Evolutionary conservation across 306 rosid genomes (phyloP).

Genomic region (Lathyrus sativus): DNA sequence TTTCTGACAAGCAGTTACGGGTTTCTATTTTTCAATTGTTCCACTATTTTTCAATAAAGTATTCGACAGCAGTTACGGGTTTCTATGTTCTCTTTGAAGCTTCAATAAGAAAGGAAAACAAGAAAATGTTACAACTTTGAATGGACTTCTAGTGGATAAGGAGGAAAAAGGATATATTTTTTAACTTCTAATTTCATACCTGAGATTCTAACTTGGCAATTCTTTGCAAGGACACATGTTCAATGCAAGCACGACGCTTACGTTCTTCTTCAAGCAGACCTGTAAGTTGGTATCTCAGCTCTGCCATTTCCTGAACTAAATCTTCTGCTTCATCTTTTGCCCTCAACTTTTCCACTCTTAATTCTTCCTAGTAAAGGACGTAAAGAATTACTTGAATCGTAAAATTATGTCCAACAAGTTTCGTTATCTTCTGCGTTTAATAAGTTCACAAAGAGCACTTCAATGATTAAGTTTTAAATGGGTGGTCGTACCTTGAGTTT

Average conservation of each 20-base stretch:
- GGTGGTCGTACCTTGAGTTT: slow-evolving; percentile 70
- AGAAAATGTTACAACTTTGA: background rate
- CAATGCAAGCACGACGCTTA: slow-evolving; percentile 85
- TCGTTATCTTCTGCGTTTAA: slow-evolving; percentile 19
- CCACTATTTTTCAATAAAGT: slow-evolving; percentile 43
- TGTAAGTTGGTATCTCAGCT: slow-evolving; percentile 78
- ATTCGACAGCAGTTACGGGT: slow-evolving; percentile 37
- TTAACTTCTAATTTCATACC: slow-evolving; percentile 53
- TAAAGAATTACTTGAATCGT: slow-evolving; percentile 24
- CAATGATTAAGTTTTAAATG: slow-evolving; percentile 19
- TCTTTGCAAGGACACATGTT: slow-evolving; percentile 87
- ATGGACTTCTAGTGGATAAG: slow-evolving; percentile 22
- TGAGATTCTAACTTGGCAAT: slow-evolving; percentile 83
- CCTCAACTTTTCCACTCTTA: slow-evolving; percentile 76
- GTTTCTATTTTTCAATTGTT: slow-evolving; percentile 19
- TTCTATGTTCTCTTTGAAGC: slow-evolving; percentile 58
- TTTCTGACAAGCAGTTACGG: slow-evolving; percentile 8
- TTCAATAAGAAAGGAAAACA: slow-evolving; percentile 40
- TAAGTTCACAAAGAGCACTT: slow-evolving; percentile 23
- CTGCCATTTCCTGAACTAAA: slow-evolving; percentile 97
- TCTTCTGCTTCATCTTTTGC: slow-evolving; percentile 96
- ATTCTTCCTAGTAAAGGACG: slow-evolving; percentile 60
- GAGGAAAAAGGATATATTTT: background rate
- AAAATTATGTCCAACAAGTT: slow-evolving; percentile 4
- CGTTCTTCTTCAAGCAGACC: slow-evolving; percentile 88